Evolutionary conservation across 441 rosid species (phyloP), one percentile per base, ranked within the genome.

Genomic region (Pelargonium myrrhifolium): DNA sequence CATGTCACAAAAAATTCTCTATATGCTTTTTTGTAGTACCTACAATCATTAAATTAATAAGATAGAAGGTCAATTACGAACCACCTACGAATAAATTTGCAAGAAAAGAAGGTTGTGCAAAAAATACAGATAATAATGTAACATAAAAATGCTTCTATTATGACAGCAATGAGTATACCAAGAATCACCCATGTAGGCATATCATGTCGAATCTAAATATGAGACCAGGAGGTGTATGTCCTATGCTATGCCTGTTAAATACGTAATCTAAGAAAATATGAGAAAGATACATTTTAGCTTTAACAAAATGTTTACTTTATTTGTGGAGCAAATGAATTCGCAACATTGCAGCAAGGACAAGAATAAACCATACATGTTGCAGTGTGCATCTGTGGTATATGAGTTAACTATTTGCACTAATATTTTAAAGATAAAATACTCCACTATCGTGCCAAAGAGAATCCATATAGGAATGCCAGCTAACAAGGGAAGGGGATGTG

Each of bases 11-110:
- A 93, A 80, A 91, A 81, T 72, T 91, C 96, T 14, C 68, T 72
- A 74, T 80, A 93, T 66, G 83, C 86, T 21, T 92, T 90, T 77
- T 91, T 88, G 76, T 90, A 93, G 78, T 78, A 83, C 82, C 97
- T 93, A 68, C 69, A 59, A 69, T 63, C 68, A 84, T 74, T 21
- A 64, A 80, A 68, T 66, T 42, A 42, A 42, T 42, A 12, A 42
- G 10, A 42, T 42, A 42, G 0, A 8, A 42, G 1, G 47, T 42
- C 47, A 42, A 8, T 42, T 42, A 42, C 47, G 3, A 42, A 42
- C 1, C 47, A 42, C 47, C 4, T 42, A 1, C 9, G 5, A 42
- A 11, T 8, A 42, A 42, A 42, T 11, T 42, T 42, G 12, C 12
- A 11, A 42, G 0, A 42, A 42, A 42, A 9, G 6, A 39, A 4